Base-by-base conservation (phyloP, 768 basidiomycete genomes). In the Rhodotorula babjevae region DNA sequence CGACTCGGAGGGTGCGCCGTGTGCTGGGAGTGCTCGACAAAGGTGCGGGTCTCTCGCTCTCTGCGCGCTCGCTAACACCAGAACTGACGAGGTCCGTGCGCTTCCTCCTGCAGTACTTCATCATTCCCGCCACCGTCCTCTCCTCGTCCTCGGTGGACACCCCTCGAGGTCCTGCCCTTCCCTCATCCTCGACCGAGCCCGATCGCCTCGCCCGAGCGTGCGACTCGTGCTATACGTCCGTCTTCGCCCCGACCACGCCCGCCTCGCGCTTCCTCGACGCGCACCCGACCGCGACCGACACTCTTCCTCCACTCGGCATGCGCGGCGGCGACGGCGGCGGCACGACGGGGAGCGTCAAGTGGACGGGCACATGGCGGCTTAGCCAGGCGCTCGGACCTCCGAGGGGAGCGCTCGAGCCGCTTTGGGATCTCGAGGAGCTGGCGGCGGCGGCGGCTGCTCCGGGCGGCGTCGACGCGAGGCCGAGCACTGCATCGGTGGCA, bases 1-100 rank as follows among this genome's bases (percentile, higher is more conserved):
- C 87, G 96, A 21, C 93, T 98, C 81, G 98, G 96, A 79, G 93
- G 93, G 0, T 81, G 88, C 60, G 91, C 93, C 78, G 88, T 95
- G 15, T 95, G 93, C 81, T 87, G 87, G n/a, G 80, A 81, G 10
- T 96, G 93, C 81, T 93, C 92, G 18, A 86, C 85, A 19, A 85
- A 87, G 83, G 93, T 92, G 77, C 71, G 85, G 76, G 79, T 23
- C 33, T 12, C 27, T 56, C 29, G 4, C 10, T 47, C 19, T 40
- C 18, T 9, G 0, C 2, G 31, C 11, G 25, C 2, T 62, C 16
- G 14, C 21, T 15, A 7, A 10, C 36, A 9, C 36, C 31, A 10
- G 27, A 27, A 29, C 29, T 16, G 50, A 27, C 59, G 27, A 11
- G 12, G 27, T 12, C 23, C 46, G 31, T 61, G 10, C 33, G 60